Percentiles rank a stretch among this genome's conserved stretches.
These are phyloP conservation scores for Chaetoceros tenuissimus DNA, from an alignment of 108 stramenopile species.

Conservation along the genomic window DNA sequence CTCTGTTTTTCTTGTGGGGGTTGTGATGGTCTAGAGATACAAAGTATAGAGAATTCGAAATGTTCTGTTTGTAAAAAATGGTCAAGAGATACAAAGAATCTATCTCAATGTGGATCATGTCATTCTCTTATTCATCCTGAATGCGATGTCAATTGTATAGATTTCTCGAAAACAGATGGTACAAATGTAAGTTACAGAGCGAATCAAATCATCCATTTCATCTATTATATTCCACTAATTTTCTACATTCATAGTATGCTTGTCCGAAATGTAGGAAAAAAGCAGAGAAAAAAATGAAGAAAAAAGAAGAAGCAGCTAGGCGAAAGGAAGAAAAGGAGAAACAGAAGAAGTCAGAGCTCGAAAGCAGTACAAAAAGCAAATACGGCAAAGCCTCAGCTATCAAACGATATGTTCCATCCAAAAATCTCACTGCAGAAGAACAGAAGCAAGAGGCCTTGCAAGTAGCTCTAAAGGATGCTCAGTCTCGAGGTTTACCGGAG, in stretches of 20 bases:
- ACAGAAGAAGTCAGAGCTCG: background rate
- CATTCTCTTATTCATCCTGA: constrained; percentile 15
- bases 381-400: too few relatives aligned
- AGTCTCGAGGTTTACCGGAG: constrained; percentile 38
- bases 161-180: background rate
- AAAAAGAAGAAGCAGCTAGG: background rate
- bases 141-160: constrained; percentile 16
- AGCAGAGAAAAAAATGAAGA: background rate
- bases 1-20: constrained; percentile 63
- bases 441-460: background rate
- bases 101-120: constrained; percentile 35
- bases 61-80: constrained; percentile 35
- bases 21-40: constrained; percentile 34
- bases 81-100: constrained; percentile 29
- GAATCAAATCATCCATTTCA: too few relatives aligned
- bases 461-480: constrained; percentile 37
- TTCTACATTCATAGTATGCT: background rate
- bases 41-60: constrained; percentile 8
- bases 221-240: background rate
- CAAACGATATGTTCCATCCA: background rate
- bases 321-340: background rate
- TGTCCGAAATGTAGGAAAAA: background rate
- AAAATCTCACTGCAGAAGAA: background rate
- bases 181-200: background rate
- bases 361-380: background rate